Evolutionary conservation across 441 rosid species (phyloP).

Genomic region (Erysimum cheiri): DNA sequence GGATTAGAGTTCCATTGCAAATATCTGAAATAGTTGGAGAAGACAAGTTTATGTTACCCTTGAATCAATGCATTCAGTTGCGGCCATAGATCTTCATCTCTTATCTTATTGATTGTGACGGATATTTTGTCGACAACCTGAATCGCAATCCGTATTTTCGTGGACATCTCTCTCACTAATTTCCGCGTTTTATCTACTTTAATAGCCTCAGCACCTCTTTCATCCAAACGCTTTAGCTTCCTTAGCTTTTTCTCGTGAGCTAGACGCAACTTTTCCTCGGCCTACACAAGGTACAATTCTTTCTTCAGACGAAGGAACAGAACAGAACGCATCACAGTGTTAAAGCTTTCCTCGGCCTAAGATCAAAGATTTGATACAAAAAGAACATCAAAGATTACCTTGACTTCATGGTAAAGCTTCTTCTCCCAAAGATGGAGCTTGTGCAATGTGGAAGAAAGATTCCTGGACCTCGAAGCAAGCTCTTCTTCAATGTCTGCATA

Average conservation of each 20-base stretch:
- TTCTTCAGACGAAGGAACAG: slow-evolving; percentile 19
- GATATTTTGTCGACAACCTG: slow-evolving; percentile 90
- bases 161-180: slow-evolving; percentile 65
- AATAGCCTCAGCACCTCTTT: slow-evolving; percentile 79
- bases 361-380: neutral
- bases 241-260: slow-evolving; percentile 70
- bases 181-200: slow-evolving; percentile 67
- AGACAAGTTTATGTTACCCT: slow-evolving; percentile 57
- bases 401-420: slow-evolving; percentile 89
- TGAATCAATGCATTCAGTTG: slow-evolving; percentile 80
- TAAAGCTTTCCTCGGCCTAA: too few relatives aligned
- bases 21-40: neutral
- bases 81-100: slow-evolving; percentile 98
- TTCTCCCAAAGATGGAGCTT: slow-evolving; percentile 94
- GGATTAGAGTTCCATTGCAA: neutral
- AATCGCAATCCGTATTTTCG: slow-evolving; percentile 87
- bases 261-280: slow-evolving; percentile 89
- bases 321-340: slow-evolving; percentile 20
- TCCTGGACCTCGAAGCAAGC: slow-evolving; percentile 64
- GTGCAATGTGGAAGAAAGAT: slow-evolving; percentile 88
- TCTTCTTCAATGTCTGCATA: slow-evolving; percentile 71
- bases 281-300: slow-evolving; percentile 48
- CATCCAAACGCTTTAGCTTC: slow-evolving; percentile 76
- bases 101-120: slow-evolving; percentile 80
- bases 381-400: slow-evolving; percentile 52